Base-by-base conservation (phyloP, 345 rosid species). In the Acer yangbiense region DNA sequence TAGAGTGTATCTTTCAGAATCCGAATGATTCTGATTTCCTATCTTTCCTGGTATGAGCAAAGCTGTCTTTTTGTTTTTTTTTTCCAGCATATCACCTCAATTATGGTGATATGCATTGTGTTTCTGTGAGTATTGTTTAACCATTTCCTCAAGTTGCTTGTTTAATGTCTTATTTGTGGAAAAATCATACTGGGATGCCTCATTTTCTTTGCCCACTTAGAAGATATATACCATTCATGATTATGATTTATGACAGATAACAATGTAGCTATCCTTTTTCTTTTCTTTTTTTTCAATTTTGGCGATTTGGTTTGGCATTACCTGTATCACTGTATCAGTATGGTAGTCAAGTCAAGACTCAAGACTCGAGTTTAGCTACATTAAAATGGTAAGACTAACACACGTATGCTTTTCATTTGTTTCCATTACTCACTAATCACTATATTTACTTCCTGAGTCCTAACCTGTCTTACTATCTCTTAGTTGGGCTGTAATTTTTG, bases 301-400 rank as follows among this genome's bases (percentile, higher is more conserved):
- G 71, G 71, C 50, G 46, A n/a, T 17, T 18, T 68, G 2, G 43
- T 67, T 67, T 43, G 71, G 71, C 25, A 66, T 66, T 41, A 17
- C 41, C 43, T 25, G 41, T 4, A 8, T 32, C n/a, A n/a, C n/a
- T n/a, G n/a, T n/a, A n/a, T n/a, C 6, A 35, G 39, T 35, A 35
- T 32, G 35, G 5, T 32, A 32, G 35, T 29, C 35, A 32, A 32
- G 35, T 32, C 35, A 32, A 32, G 35, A 29, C 35, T 32, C 35
- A 32, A 32, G 35, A 29, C 35, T 3, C 6, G 6, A 35, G 39
- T 35, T 35, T 35, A 35, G 39, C 6, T 35, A 35, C 6, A 0
- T 35, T 35, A 35, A 35, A 29, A 29, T 3, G 32, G 32, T 29
- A 29, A 29, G 4, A 29, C 32, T 29, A 29, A 29, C 32, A 29